Percentiles rank a stretch among this genome's conserved stretches.
Conservation (phyloP, 345 rosid genomes). For the Citrus sinensis region DNA sequence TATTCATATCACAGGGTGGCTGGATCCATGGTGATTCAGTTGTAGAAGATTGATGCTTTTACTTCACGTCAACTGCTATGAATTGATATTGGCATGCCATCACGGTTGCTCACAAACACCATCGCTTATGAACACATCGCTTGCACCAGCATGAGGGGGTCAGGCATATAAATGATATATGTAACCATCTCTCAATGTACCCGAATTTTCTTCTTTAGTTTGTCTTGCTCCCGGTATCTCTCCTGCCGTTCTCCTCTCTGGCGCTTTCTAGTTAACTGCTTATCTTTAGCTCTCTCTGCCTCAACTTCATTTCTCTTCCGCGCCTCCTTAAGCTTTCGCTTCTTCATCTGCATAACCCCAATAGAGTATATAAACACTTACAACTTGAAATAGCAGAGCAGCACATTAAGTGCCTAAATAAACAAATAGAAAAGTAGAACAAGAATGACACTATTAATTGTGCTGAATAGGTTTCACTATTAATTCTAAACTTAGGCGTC, state of each 20-base stretch:
- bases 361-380: neutral
- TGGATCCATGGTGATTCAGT: neutral
- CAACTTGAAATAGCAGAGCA: neutral
- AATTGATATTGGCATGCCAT: neutral
- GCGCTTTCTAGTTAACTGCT: constrained; percentile 57
- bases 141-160: too few relatives aligned
- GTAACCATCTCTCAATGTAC: constrained; percentile 18
- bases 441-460: neutral
- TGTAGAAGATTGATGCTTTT: neutral
- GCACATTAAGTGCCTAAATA: neutral
- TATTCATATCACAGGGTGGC: neutral
- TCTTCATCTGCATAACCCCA: constrained; percentile 49
- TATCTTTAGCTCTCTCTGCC: constrained; percentile 68
- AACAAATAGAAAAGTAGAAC: neutral
- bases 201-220: constrained; percentile 50
- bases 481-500: neutral
- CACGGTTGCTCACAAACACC: neutral
- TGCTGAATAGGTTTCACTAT: neutral
- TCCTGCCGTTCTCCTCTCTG: constrained; percentile 75
- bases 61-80: neutral
- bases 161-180: neutral
- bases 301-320: constrained; percentile 53
- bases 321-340: constrained; percentile 52
- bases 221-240: constrained; percentile 65
- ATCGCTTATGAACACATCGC: neutral